Percentiles rank a stretch among this genome's conserved stretches.
phyloP scores from a whole-genome alignment of 164 flowering plant species.

The Nelumbo lutea region DNA sequence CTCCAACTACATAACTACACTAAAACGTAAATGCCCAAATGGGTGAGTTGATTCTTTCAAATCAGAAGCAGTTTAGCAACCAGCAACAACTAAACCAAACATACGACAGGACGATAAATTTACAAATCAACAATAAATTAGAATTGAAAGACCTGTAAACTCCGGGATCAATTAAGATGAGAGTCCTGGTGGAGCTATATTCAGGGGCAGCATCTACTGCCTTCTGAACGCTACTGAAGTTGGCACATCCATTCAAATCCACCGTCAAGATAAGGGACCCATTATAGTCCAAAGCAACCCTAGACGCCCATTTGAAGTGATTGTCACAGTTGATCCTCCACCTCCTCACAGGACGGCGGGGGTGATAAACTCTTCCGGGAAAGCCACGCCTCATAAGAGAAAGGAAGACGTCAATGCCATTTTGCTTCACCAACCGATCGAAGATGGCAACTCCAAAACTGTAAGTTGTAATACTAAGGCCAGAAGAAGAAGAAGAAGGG shows the following conservation, averaged over 20 bases:
- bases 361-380: conserved; percentile 17
- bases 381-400: conserved; percentile 8
- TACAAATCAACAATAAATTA: neutral
- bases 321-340: conserved; percentile 27
- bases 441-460: conserved; percentile 14
- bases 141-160: conserved; percentile 54
- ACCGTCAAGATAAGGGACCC: conserved; percentile 56
- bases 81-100: too few species aligned
- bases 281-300: conserved; percentile 26
- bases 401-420: conserved; percentile 21
- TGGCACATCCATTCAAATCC: conserved; percentile 57
- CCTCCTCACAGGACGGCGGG: conserved; percentile 18
- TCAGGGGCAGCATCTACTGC: conserved; percentile 73
- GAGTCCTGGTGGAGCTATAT: conserved; percentile 37
- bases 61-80: too few species aligned
- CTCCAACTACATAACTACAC: too few species aligned
- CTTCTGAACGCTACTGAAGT: conserved; percentile 66
- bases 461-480: neutral
- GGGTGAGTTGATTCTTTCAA: too few species aligned
- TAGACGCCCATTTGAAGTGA: conserved; percentile 31
- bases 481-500: conserved; percentile 7
- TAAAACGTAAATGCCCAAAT: too few species aligned
- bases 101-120: neutral
- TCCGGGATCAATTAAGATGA: conserved; percentile 57
- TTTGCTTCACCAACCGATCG: conserved; percentile 13